Conservation (phyloP, 2,329 filamentous ascomycete genomes). For the Blumeria graminis region DNA sequence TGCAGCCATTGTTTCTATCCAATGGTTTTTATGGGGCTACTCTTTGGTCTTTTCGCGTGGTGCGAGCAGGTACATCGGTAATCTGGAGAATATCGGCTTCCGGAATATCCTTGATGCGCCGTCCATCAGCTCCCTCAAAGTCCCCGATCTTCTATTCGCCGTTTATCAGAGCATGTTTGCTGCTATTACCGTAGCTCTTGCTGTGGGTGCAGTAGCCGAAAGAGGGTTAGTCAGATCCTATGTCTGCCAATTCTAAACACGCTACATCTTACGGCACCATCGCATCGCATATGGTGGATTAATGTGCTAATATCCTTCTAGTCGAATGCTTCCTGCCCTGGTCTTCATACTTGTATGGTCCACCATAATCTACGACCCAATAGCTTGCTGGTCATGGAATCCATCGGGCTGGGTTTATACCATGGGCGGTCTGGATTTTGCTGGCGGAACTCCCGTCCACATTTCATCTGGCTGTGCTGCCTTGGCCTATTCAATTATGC, state of each 20-base stretch:
- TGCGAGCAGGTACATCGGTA: constrained; percentile 28
- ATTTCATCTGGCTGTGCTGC: constrained; percentile 61
- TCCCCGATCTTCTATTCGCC: constrained; percentile 70
- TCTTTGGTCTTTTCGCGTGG: constrained; percentile 7
- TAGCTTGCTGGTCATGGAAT: constrained; percentile 90
- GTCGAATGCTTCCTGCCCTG: constrained; percentile 65
- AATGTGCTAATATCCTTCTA: constrained; percentile 40
- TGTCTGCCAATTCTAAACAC: too few species aligned
- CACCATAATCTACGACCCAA: constrained; percentile 68
- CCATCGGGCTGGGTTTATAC: constrained; percentile 39
- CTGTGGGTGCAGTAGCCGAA: background rate
- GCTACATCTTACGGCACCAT: background rate
- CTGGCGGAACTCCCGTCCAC: constrained; percentile 40
- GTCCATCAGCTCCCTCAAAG: constrained; percentile 44
- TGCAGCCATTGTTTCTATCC: constrained; percentile 55
- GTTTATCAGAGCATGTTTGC: constrained; percentile 78
- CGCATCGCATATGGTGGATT: constrained; percentile 19
- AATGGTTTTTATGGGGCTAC: constrained; percentile 19
- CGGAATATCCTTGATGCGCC: constrained; percentile 47
- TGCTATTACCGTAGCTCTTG: constrained; percentile 31
- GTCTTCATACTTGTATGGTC: constrained; percentile 83
- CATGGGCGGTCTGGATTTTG: constrained; percentile 10
- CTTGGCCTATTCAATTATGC: constrained; percentile 59
- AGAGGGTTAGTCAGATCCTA: background rate
- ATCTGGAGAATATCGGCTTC: constrained; percentile 56